Conservation (phyloP, 164 flowering plant genomes). For the Kingdonia uniflora region DNA sequence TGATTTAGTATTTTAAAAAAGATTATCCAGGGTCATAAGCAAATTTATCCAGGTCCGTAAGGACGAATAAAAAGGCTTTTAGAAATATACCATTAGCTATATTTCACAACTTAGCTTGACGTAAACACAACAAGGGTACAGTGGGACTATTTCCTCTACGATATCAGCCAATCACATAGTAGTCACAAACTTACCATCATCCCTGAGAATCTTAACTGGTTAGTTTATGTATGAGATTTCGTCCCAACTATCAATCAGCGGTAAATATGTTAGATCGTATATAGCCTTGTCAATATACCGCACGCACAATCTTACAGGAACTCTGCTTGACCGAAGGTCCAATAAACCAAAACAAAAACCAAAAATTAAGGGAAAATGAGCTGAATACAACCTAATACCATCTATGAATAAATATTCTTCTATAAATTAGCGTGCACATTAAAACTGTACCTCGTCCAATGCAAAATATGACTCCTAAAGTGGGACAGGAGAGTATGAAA, state of each 20-base stretch:
- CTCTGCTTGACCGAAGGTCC: constrained; percentile 54
- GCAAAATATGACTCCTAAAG: too few species aligned
- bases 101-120: too few species aligned
- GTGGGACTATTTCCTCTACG: too few species aligned
- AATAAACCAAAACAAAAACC: constrained; percentile 10
- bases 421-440: too few species aligned
- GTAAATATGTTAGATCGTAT: constrained; percentile 60
- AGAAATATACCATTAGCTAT: too few species aligned
- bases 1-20: too few species aligned
- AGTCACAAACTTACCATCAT: constrained; percentile 36
- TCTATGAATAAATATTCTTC: background rate
- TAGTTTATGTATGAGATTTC: constrained; percentile 63
- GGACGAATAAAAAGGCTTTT: too few species aligned
- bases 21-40: too few species aligned
- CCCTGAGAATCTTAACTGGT: constrained; percentile 60
- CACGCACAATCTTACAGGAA: constrained; percentile 84
- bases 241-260: constrained; percentile 71
- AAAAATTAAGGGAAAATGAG: background rate
- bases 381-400: background rate
- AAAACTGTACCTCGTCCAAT: too few species aligned
- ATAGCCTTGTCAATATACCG: constrained; percentile 40
- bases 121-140: too few species aligned
- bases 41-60: too few species aligned
- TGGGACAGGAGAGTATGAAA: too few species aligned
- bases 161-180: background rate